A percentile compares a stretch with the other conserved stretches of the same genome.
These are phyloP conservation scores for Phytopythium mirpurense DNA, from an alignment of 352 stramenopile genomes.

Conservation along the genomic window DNA sequence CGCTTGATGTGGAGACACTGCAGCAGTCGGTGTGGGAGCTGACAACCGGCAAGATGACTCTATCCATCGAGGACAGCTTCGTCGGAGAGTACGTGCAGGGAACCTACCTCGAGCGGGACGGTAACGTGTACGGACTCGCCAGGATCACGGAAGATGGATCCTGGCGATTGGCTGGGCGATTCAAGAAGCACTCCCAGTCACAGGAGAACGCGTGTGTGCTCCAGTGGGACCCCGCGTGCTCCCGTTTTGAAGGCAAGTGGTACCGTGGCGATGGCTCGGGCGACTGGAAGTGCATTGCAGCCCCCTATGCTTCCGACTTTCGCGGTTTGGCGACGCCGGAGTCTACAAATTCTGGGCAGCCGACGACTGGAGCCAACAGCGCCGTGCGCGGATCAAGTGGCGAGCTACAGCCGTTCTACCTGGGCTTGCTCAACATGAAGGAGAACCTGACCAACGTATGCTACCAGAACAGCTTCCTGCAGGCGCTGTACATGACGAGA, in stretches of 20 bases:
- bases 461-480: conserved; percentile 89
- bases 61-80: conserved; percentile 36
- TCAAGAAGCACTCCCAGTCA: conserved; percentile 61
- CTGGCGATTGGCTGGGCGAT: conserved; percentile 68
- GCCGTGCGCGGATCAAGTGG: background rate
- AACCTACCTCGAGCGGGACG: conserved; percentile 67
- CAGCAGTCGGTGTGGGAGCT: conserved; percentile 60
- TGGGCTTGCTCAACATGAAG: conserved; percentile 87
- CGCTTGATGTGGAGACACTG: conserved; percentile 22
- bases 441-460: conserved; percentile 88
- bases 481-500: conserved; percentile 85
- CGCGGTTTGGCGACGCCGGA: conserved; percentile 48
- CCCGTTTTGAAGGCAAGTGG: conserved; percentile 80
- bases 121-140: conserved; percentile 53
- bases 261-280: conserved; percentile 79
- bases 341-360: conserved; percentile 14
- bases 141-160: conserved; percentile 34
- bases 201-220: conserved; percentile 69
- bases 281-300: conserved; percentile 68
- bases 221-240: conserved; percentile 46
- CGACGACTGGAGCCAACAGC: conserved; percentile 10
- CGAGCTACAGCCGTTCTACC: conserved; percentile 66
- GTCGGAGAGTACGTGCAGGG: conserved; percentile 69
- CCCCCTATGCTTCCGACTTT: conserved; percentile 50
- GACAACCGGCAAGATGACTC: conserved; percentile 48